phyloP scores from a whole-genome alignment of 2,329 filamentous ascomycete genomes.

The Gnomoniopsis sp. region DNA sequence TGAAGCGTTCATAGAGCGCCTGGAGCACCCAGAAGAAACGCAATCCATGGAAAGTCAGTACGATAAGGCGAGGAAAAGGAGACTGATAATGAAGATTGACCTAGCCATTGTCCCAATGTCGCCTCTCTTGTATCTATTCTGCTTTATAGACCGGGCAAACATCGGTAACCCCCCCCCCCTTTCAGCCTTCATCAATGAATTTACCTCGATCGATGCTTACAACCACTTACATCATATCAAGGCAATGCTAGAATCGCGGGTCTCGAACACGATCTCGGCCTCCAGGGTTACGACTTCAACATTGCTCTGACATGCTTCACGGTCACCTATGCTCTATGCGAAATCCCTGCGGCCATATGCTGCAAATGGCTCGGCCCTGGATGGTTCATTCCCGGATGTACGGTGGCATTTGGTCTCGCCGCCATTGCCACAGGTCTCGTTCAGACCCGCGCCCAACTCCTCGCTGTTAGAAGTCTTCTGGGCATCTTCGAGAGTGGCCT shows the following conservation, averaged over 20 bases:
- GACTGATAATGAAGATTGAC: conserved; percentile 52
- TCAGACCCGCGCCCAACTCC: conserved; percentile 39
- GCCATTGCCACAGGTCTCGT: conserved; percentile 60
- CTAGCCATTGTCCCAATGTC: conserved; percentile 60
- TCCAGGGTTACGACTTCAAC: conserved; percentile 59
- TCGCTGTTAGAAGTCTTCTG: conserved; percentile 55
- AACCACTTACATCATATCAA: conserved; percentile 20
- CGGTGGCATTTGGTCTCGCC: conserved; percentile 52
- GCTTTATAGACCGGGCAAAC: conserved; percentile 68
- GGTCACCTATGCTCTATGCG: conserved; percentile 59
- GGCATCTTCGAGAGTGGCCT: conserved; percentile 62
- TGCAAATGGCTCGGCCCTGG: conserved; percentile 63
- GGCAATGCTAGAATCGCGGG: conserved; percentile 57
- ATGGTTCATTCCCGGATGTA: conserved; percentile 57
- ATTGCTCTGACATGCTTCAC: conserved; percentile 58
- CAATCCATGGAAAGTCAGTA: background rate
- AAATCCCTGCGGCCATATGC: conserved; percentile 57
- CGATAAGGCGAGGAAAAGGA: background rate
- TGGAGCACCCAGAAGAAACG: background rate
- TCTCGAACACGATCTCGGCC: conserved; percentile 49
- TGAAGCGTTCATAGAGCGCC: too few relatives aligned
- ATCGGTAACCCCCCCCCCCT: conserved; percentile 48
- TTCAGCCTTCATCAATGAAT: too few relatives aligned
- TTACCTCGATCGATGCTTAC: background rate
- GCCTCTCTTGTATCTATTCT: conserved; percentile 63